Percentiles rank a stretch among this genome's conserved stretches.
phyloP scores from a whole-genome alignment of 2,329 filamentous ascomycete genomes.

The Xylariaceae sp. region DNA sequence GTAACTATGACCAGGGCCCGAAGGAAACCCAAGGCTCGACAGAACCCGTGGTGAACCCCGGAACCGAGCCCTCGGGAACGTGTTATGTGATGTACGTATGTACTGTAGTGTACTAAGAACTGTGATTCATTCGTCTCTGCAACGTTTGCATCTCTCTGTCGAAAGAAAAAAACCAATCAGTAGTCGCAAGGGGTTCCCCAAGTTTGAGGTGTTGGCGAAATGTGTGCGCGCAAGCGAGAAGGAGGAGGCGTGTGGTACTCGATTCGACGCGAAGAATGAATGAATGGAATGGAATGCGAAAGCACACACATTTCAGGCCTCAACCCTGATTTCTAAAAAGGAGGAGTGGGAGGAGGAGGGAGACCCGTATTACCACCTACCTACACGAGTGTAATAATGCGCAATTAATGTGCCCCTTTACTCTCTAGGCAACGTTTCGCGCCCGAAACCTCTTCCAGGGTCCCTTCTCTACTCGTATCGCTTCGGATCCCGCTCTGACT shows the following conservation, averaged over 20 bases:
- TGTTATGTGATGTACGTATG: background rate
- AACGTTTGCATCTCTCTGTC: background rate
- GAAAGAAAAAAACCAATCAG: background rate
- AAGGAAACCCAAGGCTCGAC: background rate
- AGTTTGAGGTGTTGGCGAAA: background rate
- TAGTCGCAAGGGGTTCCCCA: background rate
- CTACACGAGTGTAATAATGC: background rate
- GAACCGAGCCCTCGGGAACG: slow-evolving; percentile 14
- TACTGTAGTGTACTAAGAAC: background rate
- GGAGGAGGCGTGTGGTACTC: background rate
- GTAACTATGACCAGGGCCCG: background rate
- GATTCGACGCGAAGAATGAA: background rate
- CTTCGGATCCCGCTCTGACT: too few relatives aligned
- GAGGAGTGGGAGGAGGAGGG: too few relatives aligned
- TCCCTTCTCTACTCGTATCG: too few relatives aligned
- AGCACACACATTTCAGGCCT: too few relatives aligned
- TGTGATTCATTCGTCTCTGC: slow-evolving; percentile 1
- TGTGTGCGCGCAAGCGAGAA: background rate
- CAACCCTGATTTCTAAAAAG: too few relatives aligned
- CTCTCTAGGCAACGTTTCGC: background rate
- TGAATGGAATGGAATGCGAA: too few relatives aligned
- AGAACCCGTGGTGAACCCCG: slow-evolving; percentile 1
- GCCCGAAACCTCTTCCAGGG: too few relatives aligned
- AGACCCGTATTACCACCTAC: background rate
- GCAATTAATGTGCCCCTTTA: background rate